Percentiles rank a stretch among this genome's conserved stretches.
These are phyloP conservation scores for Tolypocladium tropicale DNA, from an alignment of 2,329 filamentous ascomycete species.

Conservation along the genomic window DNA sequence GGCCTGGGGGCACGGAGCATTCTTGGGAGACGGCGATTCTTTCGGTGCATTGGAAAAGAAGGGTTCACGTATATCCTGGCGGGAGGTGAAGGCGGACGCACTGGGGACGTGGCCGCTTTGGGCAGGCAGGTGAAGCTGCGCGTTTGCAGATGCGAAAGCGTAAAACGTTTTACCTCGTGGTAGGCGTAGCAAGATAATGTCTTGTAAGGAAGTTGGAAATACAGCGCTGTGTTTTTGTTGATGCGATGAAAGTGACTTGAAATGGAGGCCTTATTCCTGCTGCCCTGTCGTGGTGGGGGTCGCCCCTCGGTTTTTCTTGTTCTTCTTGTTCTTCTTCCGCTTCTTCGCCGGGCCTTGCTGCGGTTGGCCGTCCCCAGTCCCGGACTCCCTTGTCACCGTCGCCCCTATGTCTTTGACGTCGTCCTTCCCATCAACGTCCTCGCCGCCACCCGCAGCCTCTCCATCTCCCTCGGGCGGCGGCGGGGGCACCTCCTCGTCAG, in stretches of 20 bases:
- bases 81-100: not conserved
- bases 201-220: not conserved
- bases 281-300: not conserved
- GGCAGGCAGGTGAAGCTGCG: not conserved
- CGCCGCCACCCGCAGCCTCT: not conserved
- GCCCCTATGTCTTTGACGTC: not conserved
- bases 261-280: not conserved
- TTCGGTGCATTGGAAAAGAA: not conserved
- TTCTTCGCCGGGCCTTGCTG: conserved; percentile 1
- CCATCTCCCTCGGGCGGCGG: not conserved
- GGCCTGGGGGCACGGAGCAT: not conserved
- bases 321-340: conserved; percentile 17
- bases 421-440: not conserved
- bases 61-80: not conserved
- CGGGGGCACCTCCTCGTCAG: not conserved
- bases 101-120: not conserved
- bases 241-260: not conserved
- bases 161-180: not conserved
- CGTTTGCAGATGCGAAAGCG: not conserved
- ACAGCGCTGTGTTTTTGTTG: not conserved
- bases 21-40: not conserved
- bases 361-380: too few relatives aligned
- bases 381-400: too few relatives aligned
- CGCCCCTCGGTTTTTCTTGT: conserved; percentile 1
- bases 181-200: not conserved